A percentile compares a stretch with the other conserved stretches of the same genome.
These are phyloP conservation scores for Quercus variabilis DNA, from an alignment of 306 rosid genomes.

Conservation along the genomic window DNA sequence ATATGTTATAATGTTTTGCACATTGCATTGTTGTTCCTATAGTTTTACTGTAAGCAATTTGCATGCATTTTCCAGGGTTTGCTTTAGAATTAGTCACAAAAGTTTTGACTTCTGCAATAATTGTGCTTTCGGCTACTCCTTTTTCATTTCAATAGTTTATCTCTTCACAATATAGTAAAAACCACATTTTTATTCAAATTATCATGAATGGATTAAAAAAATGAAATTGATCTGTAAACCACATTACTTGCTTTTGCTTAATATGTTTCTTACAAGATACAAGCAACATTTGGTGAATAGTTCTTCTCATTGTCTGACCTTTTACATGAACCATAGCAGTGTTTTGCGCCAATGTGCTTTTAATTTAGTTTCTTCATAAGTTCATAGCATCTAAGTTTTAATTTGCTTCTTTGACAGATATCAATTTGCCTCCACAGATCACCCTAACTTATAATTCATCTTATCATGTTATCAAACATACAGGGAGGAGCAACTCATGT, in stretches of 20 bases:
- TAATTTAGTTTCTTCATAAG: background rate
- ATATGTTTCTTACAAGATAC: background rate
- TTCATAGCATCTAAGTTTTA: background rate
- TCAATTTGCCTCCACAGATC: background rate
- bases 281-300: background rate
- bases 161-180: background rate
- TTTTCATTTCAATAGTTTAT: too few relatives aligned
- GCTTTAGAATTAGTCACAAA: background rate
- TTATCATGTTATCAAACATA: slow-evolving; percentile 1
- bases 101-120: background rate
- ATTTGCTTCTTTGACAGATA: background rate
- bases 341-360: background rate
- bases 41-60: background rate
- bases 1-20: background rate
- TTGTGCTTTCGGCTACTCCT: too few relatives aligned
- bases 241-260: background rate
- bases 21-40: background rate
- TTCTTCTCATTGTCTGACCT: background rate
- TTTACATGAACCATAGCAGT: background rate
- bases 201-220: background rate
- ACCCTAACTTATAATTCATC: background rate
- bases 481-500: slow-evolving; percentile 99
- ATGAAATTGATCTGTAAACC: background rate
- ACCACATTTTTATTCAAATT: background rate
- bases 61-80: background rate